A percentile compares a stretch with the other conserved stretches of the same genome.
Evolutionary conservation across 2,329 filamentous ascomycete species (phyloP).

Genomic region (Cladosporium sphaerospermum): DNA sequence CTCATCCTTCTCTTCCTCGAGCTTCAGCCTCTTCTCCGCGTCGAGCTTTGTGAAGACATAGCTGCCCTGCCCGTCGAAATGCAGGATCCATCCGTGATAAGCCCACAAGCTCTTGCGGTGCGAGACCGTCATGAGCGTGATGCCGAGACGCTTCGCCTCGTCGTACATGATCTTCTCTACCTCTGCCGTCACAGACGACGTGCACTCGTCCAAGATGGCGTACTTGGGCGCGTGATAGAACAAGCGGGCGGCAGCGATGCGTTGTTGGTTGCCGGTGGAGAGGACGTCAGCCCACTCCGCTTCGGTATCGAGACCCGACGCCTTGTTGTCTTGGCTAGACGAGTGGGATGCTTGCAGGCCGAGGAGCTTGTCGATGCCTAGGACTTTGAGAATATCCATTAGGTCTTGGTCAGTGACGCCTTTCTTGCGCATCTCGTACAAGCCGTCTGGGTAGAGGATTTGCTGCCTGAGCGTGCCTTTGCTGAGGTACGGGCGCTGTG

Average conservation of each 20-base stretch:
- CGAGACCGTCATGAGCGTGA: conserved; percentile 94
- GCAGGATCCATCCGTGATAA: conserved; percentile 88
- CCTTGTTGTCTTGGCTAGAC: conserved; percentile 13
- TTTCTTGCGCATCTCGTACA: conserved; percentile 80
- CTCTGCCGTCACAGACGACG: conserved; percentile 87
- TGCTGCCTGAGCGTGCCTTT: conserved; percentile 90
- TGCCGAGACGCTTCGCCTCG: conserved; percentile 81
- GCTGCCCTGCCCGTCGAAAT: conserved; percentile 91
- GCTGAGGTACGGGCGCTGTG: conserved; percentile 88
- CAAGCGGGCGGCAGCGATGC: conserved; percentile 89
- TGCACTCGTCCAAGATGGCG: conserved; percentile 96
- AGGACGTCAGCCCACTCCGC: conserved; percentile 95
- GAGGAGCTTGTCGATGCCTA: conserved; percentile 79
- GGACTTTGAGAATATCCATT: conserved; percentile 64
- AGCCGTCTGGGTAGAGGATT: conserved; percentile 88
- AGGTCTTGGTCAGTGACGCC: conserved; percentile 78
- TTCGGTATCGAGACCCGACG: conserved; percentile 75
- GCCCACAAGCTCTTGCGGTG: conserved; percentile 91
- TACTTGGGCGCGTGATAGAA: conserved; percentile 93
- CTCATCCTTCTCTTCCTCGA: conserved; percentile 97
- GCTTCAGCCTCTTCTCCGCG: conserved; percentile 71
- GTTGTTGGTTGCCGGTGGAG: conserved; percentile 87
- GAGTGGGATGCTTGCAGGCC: conserved; percentile 51
- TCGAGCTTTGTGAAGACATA: conserved; percentile 88
- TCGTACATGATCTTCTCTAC: conserved; percentile 97